Evolutionary conservation across 495 filamentous ascomycete species (phyloP).

Genomic region (Hypoxylon trugodes): DNA sequence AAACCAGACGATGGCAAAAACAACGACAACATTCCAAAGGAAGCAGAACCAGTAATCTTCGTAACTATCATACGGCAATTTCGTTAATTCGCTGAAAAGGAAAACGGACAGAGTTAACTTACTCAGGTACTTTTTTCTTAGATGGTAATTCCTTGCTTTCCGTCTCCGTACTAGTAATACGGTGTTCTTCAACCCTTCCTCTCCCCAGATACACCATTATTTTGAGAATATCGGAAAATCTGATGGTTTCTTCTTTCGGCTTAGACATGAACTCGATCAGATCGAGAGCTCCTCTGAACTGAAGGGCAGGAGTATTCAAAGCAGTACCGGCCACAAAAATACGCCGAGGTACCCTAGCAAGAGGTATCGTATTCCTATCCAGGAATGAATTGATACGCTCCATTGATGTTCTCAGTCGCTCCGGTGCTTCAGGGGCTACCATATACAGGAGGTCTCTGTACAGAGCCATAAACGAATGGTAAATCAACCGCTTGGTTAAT

Average conservation of each 20-base stretch:
- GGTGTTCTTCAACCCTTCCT: neutral
- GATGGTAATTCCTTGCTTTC: neutral
- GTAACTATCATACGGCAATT: neutral
- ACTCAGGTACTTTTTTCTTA: neutral
- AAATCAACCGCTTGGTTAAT: neutral
- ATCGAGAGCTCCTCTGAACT: neutral
- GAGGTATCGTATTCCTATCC: neutral
- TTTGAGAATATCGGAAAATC: conserved; percentile 7
- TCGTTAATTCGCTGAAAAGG: neutral
- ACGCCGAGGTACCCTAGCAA: neutral
- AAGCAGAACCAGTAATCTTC: neutral
- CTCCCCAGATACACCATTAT: conserved; percentile 12
- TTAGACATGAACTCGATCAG: conserved; percentile 8
- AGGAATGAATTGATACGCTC: conserved; percentile 8
- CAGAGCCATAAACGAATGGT: neutral
- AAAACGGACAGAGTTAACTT: neutral
- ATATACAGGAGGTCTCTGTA: conserved; percentile 6
- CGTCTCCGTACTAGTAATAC: neutral
- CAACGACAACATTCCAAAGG: conserved; percentile 8
- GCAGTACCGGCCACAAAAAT: neutral
- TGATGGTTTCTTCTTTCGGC: conserved; percentile 4
- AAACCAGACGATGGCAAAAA: conserved; percentile 20
- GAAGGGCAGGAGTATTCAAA: neutral
- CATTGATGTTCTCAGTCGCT: neutral
- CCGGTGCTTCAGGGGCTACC: neutral